Conservation (phyloP, 805 yeast species). For the Nakazawaea ambrosiae region DNA sequence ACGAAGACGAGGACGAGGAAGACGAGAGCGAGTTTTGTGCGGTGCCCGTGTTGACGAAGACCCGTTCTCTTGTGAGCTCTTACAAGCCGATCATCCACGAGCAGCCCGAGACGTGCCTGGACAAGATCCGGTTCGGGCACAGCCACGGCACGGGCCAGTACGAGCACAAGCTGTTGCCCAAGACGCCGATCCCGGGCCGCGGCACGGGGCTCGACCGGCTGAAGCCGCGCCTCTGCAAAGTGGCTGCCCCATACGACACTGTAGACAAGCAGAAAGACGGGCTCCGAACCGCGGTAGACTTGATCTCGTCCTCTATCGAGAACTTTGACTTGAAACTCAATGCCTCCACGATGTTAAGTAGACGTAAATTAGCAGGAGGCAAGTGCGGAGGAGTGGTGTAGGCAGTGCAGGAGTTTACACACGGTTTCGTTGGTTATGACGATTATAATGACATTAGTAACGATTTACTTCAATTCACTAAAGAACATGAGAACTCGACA, state of each 20-base stretch:
- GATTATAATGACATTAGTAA: no score
- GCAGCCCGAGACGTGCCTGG: constrained; percentile 12
- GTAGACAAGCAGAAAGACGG: background rate
- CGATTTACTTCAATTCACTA: no score
- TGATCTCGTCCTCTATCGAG: background rate
- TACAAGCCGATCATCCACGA: constrained; percentile 14
- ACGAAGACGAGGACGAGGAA: constrained; percentile 16
- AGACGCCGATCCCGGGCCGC: constrained; percentile 4
- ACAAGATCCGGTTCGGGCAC: constrained; percentile 14
- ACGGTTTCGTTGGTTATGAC: no score
- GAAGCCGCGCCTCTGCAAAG: constrained; percentile 4
- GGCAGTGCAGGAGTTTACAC: no score
- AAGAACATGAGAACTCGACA: no score
- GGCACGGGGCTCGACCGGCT: background rate
- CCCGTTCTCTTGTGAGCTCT: constrained; percentile 9
- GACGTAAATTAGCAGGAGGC: constrained; percentile 33
- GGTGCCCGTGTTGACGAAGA: constrained; percentile 10
- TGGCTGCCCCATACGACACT: background rate
- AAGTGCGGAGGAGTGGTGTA: constrained; percentile 17
- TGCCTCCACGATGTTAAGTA: constrained; percentile 55
- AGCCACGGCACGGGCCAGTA: constrained; percentile 17
- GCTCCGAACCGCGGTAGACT: background rate
- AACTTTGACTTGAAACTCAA: constrained; percentile 50
- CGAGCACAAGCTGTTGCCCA: constrained; percentile 26
- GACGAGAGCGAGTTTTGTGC: constrained; percentile 17